Evolutionary conservation across 768 basidiomycete species (phyloP).

Genomic region (Rubroboletus pulcherrimus): DNA sequence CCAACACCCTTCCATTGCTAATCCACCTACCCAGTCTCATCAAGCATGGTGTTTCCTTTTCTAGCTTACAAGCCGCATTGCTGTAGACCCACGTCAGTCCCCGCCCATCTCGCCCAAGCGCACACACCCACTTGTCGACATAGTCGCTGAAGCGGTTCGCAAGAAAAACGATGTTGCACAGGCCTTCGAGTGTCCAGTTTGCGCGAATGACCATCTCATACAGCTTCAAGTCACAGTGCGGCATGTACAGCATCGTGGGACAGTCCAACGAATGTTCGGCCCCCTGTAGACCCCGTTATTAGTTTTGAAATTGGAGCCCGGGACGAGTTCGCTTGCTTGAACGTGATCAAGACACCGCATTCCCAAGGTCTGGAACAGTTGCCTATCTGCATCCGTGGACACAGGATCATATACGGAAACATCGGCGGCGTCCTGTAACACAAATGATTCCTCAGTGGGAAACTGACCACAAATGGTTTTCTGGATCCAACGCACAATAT

Average conservation of each 20-base stretch:
- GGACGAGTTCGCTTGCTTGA: slow-evolving; percentile 43
- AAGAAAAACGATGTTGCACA: slow-evolving; percentile 52
- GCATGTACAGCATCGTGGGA: slow-evolving; percentile 73
- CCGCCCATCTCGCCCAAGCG: background rate
- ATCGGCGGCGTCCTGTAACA: slow-evolving; percentile 40
- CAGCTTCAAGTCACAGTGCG: slow-evolving; percentile 70
- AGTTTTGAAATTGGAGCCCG: slow-evolving; percentile 4
- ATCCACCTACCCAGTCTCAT: slow-evolving; percentile 48
- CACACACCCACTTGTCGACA: slow-evolving; percentile 51
- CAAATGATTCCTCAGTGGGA: background rate
- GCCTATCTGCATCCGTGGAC: slow-evolving; percentile 58
- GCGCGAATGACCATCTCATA: slow-evolving; percentile 62
- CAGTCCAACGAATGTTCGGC: slow-evolving; percentile 28
- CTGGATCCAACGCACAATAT: slow-evolving; percentile 53
- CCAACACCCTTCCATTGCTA: background rate
- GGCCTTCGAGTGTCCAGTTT: slow-evolving; percentile 51
- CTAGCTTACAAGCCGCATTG: slow-evolving; percentile 48
- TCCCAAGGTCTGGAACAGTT: slow-evolving; percentile 42
- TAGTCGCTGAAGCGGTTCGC: slow-evolving; percentile 68
- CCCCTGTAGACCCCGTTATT: slow-evolving; percentile 25
- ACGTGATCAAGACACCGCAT: slow-evolving; percentile 40
- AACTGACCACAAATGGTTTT: slow-evolving; percentile 7
- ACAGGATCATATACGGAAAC: slow-evolving; percentile 69
- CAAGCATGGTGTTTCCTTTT: slow-evolving; percentile 50
- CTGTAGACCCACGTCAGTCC: slow-evolving; percentile 34